These are phyloP conservation scores for Aspergillus transmontanensis DNA, from an alignment of 2,329 filamentous ascomycete species.

Conservation along the genomic window DNA sequence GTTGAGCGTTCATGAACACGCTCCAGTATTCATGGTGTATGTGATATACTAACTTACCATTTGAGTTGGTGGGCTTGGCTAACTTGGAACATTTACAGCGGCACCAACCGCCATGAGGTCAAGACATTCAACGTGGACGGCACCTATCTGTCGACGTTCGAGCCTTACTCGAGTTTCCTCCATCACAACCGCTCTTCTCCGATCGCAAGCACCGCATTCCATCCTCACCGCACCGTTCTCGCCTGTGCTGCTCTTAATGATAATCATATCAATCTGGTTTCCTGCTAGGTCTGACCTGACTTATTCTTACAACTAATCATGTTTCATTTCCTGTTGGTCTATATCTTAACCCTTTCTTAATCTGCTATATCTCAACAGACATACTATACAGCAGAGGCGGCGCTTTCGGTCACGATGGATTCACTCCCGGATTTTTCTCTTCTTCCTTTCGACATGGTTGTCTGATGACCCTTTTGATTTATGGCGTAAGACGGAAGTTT, in stretches of 20 bases:
- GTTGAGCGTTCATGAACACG: slow-evolving; percentile 90
- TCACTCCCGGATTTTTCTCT: background rate
- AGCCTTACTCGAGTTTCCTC: slow-evolving; percentile 88
- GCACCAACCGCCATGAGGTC: slow-evolving; percentile 83
- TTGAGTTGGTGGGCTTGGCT: slow-evolving; percentile 9
- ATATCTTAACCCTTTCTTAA: background rate
- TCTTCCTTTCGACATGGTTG: background rate
- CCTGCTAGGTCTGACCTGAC: slow-evolving; percentile 51
- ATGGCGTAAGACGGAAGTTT: background rate
- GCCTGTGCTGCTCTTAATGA: slow-evolving; percentile 85
- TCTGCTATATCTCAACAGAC: background rate
- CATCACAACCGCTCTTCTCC: slow-evolving; percentile 77
- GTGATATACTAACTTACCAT: slow-evolving; percentile 39
- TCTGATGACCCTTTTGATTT: slow-evolving; percentile 2
- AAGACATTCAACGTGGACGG: slow-evolving; percentile 92
- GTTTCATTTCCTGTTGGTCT: background rate
- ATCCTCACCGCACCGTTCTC: slow-evolving; percentile 90
- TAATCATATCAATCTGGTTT: slow-evolving; percentile 86
- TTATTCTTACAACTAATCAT: background rate
- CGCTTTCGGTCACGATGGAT: background rate
- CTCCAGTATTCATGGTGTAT: slow-evolving; percentile 93
- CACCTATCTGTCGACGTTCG: slow-evolving; percentile 75
- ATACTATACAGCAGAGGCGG: background rate
- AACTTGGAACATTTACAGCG: slow-evolving; percentile 54
- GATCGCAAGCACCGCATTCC: slow-evolving; percentile 88